These are phyloP conservation scores for Chaetomium sp. DNA, from an alignment of 2,329 filamentous ascomycete genomes.

Conservation along the genomic window DNA sequence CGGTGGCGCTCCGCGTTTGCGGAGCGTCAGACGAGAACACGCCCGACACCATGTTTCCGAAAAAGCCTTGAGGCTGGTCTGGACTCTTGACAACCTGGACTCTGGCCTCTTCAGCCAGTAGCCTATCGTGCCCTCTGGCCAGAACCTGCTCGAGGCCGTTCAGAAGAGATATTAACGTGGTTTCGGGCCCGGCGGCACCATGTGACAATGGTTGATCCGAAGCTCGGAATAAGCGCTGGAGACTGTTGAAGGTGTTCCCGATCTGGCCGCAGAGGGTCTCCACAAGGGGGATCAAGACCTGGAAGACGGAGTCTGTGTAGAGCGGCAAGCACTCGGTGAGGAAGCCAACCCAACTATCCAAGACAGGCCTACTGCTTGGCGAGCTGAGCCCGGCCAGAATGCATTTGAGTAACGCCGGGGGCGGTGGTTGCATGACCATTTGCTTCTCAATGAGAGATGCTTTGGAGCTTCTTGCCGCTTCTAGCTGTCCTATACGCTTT, in stretches of 20 bases:
- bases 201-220: conserved; percentile 19
- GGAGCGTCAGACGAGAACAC: conserved; percentile 80
- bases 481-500: conserved; percentile 48
- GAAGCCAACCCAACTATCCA: conserved; percentile 92
- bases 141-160: conserved; percentile 91
- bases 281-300: conserved; percentile 86
- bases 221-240: conserved; percentile 65
- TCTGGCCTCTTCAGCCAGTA: conserved; percentile 74
- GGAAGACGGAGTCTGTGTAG: conserved; percentile 83
- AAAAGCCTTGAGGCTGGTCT: conserved; percentile 83
- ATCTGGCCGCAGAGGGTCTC: conserved; percentile 86
- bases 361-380: conserved; percentile 68
- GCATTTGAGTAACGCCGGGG: conserved; percentile 76
- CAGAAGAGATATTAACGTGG: conserved; percentile 80
- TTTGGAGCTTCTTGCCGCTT: conserved; percentile 46
- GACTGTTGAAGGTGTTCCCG: conserved; percentile 67
- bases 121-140: conserved; percentile 80
- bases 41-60: conserved; percentile 91
- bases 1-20: conserved; percentile 79
- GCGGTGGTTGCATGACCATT: conserved; percentile 54
- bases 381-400: conserved; percentile 81
- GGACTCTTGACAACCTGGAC: conserved; percentile 72
- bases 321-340: conserved; percentile 80
- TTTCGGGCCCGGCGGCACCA: conserved; percentile 58
- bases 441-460: conserved; percentile 43